Percentiles rank a stretch among this genome's conserved stretches.
Conservation (phyloP, 345 rosid genomes). For the Mercurialis annua region DNA sequence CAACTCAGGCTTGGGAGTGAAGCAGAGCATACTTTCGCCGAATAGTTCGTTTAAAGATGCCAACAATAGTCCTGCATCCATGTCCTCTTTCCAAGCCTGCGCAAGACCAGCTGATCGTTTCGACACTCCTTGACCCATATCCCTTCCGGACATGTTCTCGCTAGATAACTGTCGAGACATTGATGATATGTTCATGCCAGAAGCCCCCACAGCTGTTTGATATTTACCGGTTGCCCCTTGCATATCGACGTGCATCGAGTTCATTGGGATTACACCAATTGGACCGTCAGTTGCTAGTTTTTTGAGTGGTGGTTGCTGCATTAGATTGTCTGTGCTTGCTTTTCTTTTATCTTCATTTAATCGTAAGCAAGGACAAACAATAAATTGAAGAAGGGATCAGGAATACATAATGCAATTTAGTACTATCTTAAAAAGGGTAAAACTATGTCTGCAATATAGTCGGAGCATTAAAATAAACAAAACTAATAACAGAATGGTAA, state of each 20-base stretch:
- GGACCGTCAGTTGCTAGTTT: constrained; percentile 47
- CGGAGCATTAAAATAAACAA: neutral
- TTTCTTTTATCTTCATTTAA: constrained; percentile 67
- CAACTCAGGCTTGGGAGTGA: constrained; percentile 60
- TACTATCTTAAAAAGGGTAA: neutral
- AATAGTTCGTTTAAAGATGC: constrained; percentile 57
- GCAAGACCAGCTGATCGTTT: constrained; percentile 47
- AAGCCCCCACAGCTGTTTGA: constrained; percentile 32
- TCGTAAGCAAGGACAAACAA: neutral
- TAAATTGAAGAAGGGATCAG: constrained; percentile 5
- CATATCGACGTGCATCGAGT: constrained; percentile 52
- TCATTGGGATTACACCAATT: constrained; percentile 44
- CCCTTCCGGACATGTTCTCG: constrained; percentile 39
- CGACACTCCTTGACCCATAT: constrained; percentile 17
- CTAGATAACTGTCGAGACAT: constrained; percentile 35
- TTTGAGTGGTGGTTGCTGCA: constrained; percentile 66
- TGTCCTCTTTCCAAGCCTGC: constrained; percentile 64
- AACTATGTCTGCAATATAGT: neutral
- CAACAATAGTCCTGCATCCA: constrained; percentile 51
- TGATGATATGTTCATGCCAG: constrained; percentile 29
- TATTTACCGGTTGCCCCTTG: constrained; percentile 43
- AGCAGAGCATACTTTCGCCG: constrained; percentile 65
- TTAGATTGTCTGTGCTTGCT: constrained; percentile 57
- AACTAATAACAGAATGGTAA: neutral
- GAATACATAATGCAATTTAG: neutral